Base-by-base conservation (phyloP, 768 basidiomycete species). In the Calocybe indica region DNA sequence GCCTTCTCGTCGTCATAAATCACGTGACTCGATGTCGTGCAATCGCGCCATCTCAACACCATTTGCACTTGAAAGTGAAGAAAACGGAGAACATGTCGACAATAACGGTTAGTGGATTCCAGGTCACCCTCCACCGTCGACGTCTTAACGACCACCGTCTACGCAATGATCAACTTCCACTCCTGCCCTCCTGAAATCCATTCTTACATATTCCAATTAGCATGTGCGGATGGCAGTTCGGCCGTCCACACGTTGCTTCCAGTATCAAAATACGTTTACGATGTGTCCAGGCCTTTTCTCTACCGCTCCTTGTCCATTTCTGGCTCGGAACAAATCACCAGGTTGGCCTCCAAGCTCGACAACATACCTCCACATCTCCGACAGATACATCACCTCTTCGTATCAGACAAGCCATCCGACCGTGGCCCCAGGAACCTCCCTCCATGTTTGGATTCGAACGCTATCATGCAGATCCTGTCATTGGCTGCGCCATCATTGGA, bases 131-230 rank as follows among this genome's bases (percentile, higher is more conserved):
- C 22, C 22, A 22, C 22, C 22, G 22, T 22, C 22, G 22, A 22
- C 22, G 22, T 22, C 22, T 22, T 22, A 22, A 4, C 22, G 22
- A 22, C 22, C 22, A 22, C 22, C 22, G 22, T 22, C 22, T 22
- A 22, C 22, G 22, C 1, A 22, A 22, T 22, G 22, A 54, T 53
- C 46, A 53, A 35, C 39, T 69, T 74, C 66, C 55, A 71, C 39
- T 47, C 47, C 33, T 68, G 65, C 43, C 76, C 76, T 11, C 61
- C 67, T 32, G 76, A 78, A 56, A 58, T 78, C 11, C 69, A 71
- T 45, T 64, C 69, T 3, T 67, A 71, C 48, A 75, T 78, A 45
- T 72, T 63, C 51, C 60, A 69, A 41, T 55, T 73, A 2, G 69
- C 68, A 5, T 75, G 74, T 51, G 49, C 59, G 7, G 70, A 71